Percentiles rank a stretch among this genome's conserved stretches.
phyloP scores from a whole-genome alignment of 2,329 filamentous ascomycete genomes.

The Colletotrichum godetiae region DNA sequence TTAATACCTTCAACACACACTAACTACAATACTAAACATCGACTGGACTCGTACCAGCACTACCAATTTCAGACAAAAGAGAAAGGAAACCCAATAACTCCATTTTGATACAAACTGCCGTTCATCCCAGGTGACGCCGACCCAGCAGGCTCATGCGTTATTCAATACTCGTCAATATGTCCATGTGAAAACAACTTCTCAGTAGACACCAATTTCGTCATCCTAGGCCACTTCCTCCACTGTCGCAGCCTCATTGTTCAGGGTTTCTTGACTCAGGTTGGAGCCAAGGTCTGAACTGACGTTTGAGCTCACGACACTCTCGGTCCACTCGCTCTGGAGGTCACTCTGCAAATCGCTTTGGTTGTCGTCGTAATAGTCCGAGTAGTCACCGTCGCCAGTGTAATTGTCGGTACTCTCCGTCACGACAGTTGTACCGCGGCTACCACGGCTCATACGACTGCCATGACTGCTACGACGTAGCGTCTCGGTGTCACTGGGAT shows the following conservation, averaged over 20 bases:
- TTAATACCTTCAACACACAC: neutral
- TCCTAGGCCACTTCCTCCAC: conserved; percentile 42
- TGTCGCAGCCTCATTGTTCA: conserved; percentile 44
- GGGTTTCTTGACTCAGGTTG: conserved; percentile 36
- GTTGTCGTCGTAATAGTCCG: conserved; percentile 48
- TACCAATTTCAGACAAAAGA: conserved; percentile 13
- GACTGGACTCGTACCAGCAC: neutral
- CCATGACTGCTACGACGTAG: conserved; percentile 58
- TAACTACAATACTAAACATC: conserved; percentile 3
- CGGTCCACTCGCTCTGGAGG: conserved; percentile 60
- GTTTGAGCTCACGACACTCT: conserved; percentile 48
- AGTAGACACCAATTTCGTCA: neutral
- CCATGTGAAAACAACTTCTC: neutral
- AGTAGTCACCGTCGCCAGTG: conserved; percentile 50
- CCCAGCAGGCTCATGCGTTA: neutral
- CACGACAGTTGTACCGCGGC: conserved; percentile 60
- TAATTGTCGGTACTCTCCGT: conserved; percentile 52
- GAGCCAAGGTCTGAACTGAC: conserved; percentile 19
- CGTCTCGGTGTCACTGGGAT: conserved; percentile 63
- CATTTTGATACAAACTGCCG: conserved; percentile 15
- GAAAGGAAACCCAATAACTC: conserved; percentile 15
- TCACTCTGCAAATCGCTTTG: conserved; percentile 31
- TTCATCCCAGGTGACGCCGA: conserved; percentile 11
- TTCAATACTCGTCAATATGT: neutral
- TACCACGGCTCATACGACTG: conserved; percentile 43